Evolutionary conservation across 2,329 filamentous ascomycete species (phyloP).

Genomic region (Colletotrichum chrysophilum): DNA sequence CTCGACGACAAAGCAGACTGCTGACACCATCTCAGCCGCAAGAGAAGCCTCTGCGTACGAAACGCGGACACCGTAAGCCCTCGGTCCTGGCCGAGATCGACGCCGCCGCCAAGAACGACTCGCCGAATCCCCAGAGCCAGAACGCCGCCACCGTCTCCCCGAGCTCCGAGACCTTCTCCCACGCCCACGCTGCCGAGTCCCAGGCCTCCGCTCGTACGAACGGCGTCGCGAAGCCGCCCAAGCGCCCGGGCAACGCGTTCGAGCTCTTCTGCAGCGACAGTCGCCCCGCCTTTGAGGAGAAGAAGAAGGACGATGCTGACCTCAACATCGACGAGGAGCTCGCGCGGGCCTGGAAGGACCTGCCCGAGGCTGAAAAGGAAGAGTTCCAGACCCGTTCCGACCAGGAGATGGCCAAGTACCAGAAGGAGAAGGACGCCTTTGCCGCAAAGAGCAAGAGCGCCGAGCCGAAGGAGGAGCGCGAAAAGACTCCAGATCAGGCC

Average conservation of each 20-base stretch:
- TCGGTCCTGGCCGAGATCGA: constrained; percentile 53
- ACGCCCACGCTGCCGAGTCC: constrained; percentile 42
- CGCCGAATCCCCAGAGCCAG: constrained; percentile 50
- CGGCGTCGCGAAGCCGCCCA: constrained; percentile 43
- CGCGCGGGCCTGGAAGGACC: constrained; percentile 58
- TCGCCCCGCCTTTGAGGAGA: constrained; percentile 47
- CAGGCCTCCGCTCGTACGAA: constrained; percentile 39
- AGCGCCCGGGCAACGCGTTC: constrained; percentile 54
- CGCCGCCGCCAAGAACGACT: constrained; percentile 38
- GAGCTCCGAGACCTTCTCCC: constrained; percentile 58
- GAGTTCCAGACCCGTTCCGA: constrained; percentile 51
- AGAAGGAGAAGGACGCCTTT: constrained; percentile 43
- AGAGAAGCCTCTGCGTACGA: constrained; percentile 78
- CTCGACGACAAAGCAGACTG: constrained; percentile 23
- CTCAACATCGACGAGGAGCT: constrained; percentile 59
- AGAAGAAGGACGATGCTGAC: constrained; percentile 44
- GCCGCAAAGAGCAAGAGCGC: constrained; percentile 27
- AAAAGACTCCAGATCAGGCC: constrained; percentile 21
- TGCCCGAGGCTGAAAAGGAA: constrained; percentile 54
- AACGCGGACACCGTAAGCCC: constrained; percentile 72
- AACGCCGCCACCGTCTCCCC: constrained; percentile 52
- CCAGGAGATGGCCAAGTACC: constrained; percentile 42
- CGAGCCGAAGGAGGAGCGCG: constrained; percentile 24
- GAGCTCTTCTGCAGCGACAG: constrained; percentile 60
- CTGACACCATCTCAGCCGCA: constrained; percentile 61